Conservation (phyloP, 352 stramenopile species). For the Phytophthora sp. region DNA sequence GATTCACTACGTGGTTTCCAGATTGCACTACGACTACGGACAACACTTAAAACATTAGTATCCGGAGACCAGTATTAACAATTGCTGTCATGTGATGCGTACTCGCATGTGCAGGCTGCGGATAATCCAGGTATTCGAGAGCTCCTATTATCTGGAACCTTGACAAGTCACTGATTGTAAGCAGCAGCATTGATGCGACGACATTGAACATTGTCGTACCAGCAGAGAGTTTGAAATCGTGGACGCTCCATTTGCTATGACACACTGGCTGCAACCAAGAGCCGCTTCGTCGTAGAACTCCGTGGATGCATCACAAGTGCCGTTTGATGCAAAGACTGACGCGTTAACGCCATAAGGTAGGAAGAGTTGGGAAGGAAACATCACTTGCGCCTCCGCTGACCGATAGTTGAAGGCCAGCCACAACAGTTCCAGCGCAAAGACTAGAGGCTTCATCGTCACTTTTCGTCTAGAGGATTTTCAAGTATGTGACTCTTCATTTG, state of each 20-base stretch:
- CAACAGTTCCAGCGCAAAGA: constrained; percentile 6
- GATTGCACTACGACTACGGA: constrained; percentile 26
- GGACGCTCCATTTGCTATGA: constrained; percentile 36
- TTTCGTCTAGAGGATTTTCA: constrained; percentile 1
- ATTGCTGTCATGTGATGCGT: too few species aligned
- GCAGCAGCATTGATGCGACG: too few species aligned
- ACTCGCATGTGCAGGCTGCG: constrained; percentile 55
- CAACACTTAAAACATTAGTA: constrained; percentile 2
- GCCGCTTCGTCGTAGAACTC: constrained; percentile 67
- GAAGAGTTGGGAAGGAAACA: constrained; percentile 18
- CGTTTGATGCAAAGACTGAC: constrained; percentile 6
- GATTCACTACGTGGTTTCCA: constrained; percentile 31
- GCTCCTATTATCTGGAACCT: constrained; percentile 43
- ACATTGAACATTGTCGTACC: too few species aligned
- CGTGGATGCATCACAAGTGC: constrained; percentile 35
- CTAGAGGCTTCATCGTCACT: constrained; percentile 5
- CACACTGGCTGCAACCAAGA: constrained; percentile 63
- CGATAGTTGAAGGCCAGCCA: background rate
- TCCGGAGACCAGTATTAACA: background rate
- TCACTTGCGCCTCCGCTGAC: constrained; percentile 14
- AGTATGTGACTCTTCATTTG: constrained; percentile 38
- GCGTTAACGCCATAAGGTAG: background rate
- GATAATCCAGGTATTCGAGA: constrained; percentile 29
- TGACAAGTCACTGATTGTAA: background rate
- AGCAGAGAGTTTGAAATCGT: constrained; percentile 39